phyloP scores from a whole-genome alignment of 2,329 filamentous ascomycete genomes.

The Microsporum audouinii region DNA sequence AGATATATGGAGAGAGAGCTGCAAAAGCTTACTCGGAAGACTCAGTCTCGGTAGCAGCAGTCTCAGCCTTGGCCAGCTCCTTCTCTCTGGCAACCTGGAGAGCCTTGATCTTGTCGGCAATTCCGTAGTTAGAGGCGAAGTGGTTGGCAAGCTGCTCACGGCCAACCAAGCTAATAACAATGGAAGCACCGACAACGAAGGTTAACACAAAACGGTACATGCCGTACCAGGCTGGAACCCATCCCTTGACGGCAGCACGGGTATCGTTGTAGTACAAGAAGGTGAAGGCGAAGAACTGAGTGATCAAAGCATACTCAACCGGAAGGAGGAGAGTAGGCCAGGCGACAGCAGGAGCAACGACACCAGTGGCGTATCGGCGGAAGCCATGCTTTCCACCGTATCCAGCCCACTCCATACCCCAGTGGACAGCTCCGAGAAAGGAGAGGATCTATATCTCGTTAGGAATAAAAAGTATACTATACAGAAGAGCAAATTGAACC shows the following conservation, averaged over 20 bases:
- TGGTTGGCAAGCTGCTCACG: constrained; percentile 58
- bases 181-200: constrained; percentile 72
- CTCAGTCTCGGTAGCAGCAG: constrained; percentile 20
- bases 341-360: constrained; percentile 65
- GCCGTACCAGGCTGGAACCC: constrained; percentile 74
- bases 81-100: constrained; percentile 36
- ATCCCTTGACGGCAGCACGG: constrained; percentile 59
- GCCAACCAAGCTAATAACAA: constrained; percentile 69
- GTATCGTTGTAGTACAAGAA: constrained; percentile 77
- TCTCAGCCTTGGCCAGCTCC: constrained; percentile 29
- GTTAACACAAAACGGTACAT: constrained; percentile 88
- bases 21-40: constrained; percentile 10
- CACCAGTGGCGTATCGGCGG: constrained; percentile 71
- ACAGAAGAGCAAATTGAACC: constrained; percentile 25
- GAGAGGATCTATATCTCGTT: constrained; percentile 58
- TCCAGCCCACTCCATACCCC: constrained; percentile 77
- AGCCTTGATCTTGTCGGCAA: constrained; percentile 42
- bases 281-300: constrained; percentile 75
- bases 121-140: constrained; percentile 26
- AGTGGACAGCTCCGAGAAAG: constrained; percentile 87
- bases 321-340: constrained; percentile 86
- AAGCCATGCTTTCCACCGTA: constrained; percentile 57
- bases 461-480: background rate
- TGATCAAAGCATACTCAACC: constrained; percentile 70
- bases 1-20: background rate